Evolutionary conservation across 805 yeast species (phyloP), one percentile per base, ranked within the genome.

Genomic region (Metschnikowia peoriensis): DNA sequence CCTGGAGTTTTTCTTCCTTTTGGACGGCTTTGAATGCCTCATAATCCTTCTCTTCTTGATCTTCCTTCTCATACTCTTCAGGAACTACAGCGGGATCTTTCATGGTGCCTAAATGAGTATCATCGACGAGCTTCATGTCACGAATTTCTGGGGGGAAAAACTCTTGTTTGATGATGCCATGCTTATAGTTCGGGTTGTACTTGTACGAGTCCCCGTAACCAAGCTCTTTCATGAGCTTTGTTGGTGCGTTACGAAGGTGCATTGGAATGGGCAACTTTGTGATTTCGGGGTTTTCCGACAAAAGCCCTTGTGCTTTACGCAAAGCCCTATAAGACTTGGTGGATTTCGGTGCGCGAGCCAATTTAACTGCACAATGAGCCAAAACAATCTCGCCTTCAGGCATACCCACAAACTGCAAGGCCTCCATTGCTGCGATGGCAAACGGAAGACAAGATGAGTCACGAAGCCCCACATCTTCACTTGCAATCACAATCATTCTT

Each of bases 171-270:
- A 88, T 94, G 48, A 72, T 66, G 0, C 98, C 98, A 51, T 84
- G 82, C 44, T 72, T 71, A 66, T 66, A 96, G 57, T 83, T 78
- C 0, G 99, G 99, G 60, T 91, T 91, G 68, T 94, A 96, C 67
- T 90, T 89, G 71, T 94, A 94, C 14, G 84, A 85, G 49, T 85
- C 81, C 15, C 88, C 86, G 66, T 92, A 93, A 0, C 96, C 98
- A 54, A 91, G 63, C 47, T 90, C 96, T 51, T 83, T 79, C 99
- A 94, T 94, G 44, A 94, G 75, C 60, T 76, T 78, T 0, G 99
- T 96, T 2, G 99, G 99, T 0, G 99, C 98, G 66, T 94, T 96
- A 58, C 98, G 79, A 38, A 94, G 73, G 68, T 94, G 98, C 62
- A 86, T 59, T 0, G 96, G 96, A 1, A 87, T 83, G 1, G 85